Evolutionary conservation across 2,329 filamentous ascomycete species (phyloP), one percentile per base, ranked within the genome.

Genomic region (Ascosphaera apis): DNA sequence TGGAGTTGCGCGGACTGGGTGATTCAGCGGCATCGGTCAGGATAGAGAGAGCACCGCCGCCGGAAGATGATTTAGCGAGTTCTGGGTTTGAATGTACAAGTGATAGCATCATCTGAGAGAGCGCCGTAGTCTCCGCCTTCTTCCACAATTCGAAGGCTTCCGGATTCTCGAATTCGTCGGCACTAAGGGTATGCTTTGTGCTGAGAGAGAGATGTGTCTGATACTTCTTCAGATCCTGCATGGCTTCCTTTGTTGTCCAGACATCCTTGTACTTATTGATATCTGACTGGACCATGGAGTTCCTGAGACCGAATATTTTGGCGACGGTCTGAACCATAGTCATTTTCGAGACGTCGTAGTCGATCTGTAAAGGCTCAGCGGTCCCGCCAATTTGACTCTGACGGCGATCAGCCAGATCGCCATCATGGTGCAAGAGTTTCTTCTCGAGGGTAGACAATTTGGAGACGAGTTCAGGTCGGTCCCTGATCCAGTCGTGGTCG

Each of bases 331-430:
- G 76, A 18, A 92, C 88, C 57, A 93, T 68, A 27, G 76, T 76
- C 88, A 98, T 98, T 51, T 98, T 88, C 56, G 88, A 92, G 50
- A 95, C 76, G 54, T 93, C 81, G 54, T 92, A 81, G 53, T 93
- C 86, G 42, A 88, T 66, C 6, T 76, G 78, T 34, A 69, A 69
- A 25, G 44, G 43, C 15, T 72, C 56, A 11, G 72, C 65, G 46
- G 58, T 62, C 33, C 65, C 63, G 37, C 67, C 64, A 47, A 69
- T 66, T 34, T 64, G 64, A 34, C 66, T 60, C 44, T 47, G 64
- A 44, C 67, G 65, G n/a, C 27, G 27, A 13, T 74, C 65, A 33
- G 72, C 71, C 36, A 98, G 64, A 51, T 95, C 83, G 54, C 92
- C 82, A 48, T 95, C 86, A 53, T 93, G 88, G 36, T 81, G 78